Base-by-base conservation (phyloP, 2,329 filamentous ascomycete species). In the Stemphylium lycopersici region DNA sequence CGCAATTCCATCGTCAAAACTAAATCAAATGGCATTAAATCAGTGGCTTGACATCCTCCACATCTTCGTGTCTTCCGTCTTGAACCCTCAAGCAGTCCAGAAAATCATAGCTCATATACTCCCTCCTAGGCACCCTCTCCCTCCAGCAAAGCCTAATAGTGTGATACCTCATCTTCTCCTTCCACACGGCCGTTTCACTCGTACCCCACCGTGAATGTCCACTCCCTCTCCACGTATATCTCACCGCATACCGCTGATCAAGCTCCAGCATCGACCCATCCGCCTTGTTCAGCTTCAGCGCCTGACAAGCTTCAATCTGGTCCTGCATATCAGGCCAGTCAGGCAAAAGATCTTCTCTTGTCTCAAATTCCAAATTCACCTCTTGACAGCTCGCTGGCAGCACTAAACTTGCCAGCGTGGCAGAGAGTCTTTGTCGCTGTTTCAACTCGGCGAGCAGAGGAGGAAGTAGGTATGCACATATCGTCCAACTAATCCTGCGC, bases 91-190 rank as follows among this genome's bases (percentile, higher is more conserved):
- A 50, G 33, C 66, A 70, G 29, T 67, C 50, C 50, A 63, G 43
- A 29, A 50, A 42, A 55, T 70, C 66, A 39, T 67, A 65, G 47
- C 66, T 61, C 56, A 58, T 63, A 46, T 68, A 69, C 32, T 64
- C 53, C 22, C 63, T 59, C 38, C 56, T 55, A 2, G 65, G 57
- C 16, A 63, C 53, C 8, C 33, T 55, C 3, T 44, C 61, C 10
- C 67, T 51, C 67, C 66, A 69, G 40, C 61, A 64, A 7, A 70
- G 40, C 56, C 48, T 63, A 13, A 48, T 62, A 24, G 52, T 61
- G 45, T 34, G 34, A 48, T 54, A 62, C 26, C 32, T 42, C 24
- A 49, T 59, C 31, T 20, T 61, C 38, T 50, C 51, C 26, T 29
- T 29, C 26, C 26, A 29, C 26, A 29, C 26, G 26, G 26, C 26